Evolutionary conservation across 768 basidiomycete genomes (phyloP).

Genomic region (Imleria badia): DNA sequence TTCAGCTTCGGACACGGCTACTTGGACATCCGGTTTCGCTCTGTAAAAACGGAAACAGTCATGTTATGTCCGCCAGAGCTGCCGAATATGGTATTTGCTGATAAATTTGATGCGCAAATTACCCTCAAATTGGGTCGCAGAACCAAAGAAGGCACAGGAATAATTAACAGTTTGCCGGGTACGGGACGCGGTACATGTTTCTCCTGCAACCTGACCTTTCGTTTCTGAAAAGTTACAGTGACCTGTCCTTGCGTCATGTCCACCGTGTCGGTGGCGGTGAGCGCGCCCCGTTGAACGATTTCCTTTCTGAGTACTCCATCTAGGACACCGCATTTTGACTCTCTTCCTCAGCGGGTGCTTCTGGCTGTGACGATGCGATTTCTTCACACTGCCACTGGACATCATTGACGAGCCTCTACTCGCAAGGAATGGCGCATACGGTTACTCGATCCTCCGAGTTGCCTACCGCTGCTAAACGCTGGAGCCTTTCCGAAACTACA

Average conservation of each 20-base stretch:
- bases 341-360: slow-evolving; percentile 23
- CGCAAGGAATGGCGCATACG: slow-evolving; percentile 25
- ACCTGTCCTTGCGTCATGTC: slow-evolving; percentile 26
- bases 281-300: slow-evolving; percentile 19
- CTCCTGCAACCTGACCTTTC: slow-evolving; percentile 9
- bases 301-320: slow-evolving; percentile 33
- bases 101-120: not conserved
- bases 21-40: slow-evolving; percentile 12
- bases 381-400: slow-evolving; percentile 33
- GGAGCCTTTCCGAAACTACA: slow-evolving; percentile 28
- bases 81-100: not conserved
- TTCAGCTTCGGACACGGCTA: slow-evolving; percentile 23
- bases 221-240: slow-evolving; percentile 8
- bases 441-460: slow-evolving; percentile 34
- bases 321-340: slow-evolving; percentile 27
- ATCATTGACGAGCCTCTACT: slow-evolving; percentile 20
- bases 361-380: slow-evolving; percentile 35
- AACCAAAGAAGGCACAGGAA: slow-evolving; percentile 25
- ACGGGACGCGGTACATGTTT: slow-evolving; percentile 13
- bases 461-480: slow-evolving; percentile 24
- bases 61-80: not conserved
- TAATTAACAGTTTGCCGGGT: slow-evolving; percentile 18
- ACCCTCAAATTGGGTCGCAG: slow-evolving; percentile 6
- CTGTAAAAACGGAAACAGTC: not conserved
- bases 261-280: slow-evolving; percentile 32